These are phyloP conservation scores for Russula brevipes DNA, from an alignment of 768 basidiomycete species.

Conservation along the genomic window DNA sequence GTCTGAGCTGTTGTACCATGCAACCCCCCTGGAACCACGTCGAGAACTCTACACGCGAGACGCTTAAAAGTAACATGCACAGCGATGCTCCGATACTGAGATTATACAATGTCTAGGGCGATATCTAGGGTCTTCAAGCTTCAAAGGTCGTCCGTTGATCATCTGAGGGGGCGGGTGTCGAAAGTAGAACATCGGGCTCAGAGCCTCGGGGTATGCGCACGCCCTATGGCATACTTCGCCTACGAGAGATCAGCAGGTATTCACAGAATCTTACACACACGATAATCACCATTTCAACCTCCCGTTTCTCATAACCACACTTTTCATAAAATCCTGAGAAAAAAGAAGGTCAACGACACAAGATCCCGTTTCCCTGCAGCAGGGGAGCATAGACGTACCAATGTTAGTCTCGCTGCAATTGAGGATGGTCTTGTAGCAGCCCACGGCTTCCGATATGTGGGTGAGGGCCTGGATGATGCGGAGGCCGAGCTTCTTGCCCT, in stretches of 20 bases:
- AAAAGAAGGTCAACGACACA: not conserved
- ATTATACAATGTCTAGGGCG: not conserved
- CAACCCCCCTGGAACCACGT: not conserved
- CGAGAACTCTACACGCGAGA: not conserved
- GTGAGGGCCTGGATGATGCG: constrained; percentile 84
- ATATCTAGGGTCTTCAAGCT: constrained; percentile 1
- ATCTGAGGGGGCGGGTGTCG: not conserved
- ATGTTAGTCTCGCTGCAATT: constrained; percentile 91
- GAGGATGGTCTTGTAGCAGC: constrained; percentile 96
- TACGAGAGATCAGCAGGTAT: constrained; percentile 26
- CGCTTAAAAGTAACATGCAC: not conserved
- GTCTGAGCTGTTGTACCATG: constrained; percentile 19
- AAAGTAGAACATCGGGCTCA: not conserved
- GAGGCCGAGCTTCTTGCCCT: constrained; percentile 89
- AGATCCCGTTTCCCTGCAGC: not conserved
- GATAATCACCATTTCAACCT: constrained; percentile 79
- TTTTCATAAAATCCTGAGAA: constrained; percentile 89
- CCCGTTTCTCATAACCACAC: constrained; percentile 88
- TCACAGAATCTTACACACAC: not conserved
- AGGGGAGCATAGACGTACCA: constrained; percentile 53
- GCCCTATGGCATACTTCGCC: constrained; percentile 57
- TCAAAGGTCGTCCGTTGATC: not conserved
- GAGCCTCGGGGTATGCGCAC: constrained; percentile 35
- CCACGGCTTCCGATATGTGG: constrained; percentile 68
- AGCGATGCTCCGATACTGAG: not conserved